Percentiles rank a stretch among this genome's conserved stretches.
phyloP scores from a whole-genome alignment of 2,329 filamentous ascomycete species.

The Colletotrichum australisinense region DNA sequence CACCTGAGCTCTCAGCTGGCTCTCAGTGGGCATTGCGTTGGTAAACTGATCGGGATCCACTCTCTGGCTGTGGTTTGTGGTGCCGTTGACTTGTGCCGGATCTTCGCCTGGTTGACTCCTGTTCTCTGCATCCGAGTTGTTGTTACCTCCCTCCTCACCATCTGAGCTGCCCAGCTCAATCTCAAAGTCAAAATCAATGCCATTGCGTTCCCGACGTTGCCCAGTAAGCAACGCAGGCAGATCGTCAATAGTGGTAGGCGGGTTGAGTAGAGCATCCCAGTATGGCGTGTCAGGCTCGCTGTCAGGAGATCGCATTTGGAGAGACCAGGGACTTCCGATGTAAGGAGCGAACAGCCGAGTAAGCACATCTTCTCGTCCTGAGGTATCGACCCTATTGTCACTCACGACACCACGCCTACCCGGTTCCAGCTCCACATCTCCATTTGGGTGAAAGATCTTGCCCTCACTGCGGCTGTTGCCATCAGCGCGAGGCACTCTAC shows the following conservation, averaged over 20 bases:
- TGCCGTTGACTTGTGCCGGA: slow-evolving; percentile 10
- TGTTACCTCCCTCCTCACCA: slow-evolving; percentile 40
- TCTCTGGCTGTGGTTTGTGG: slow-evolving; percentile 14
- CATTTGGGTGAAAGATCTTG: slow-evolving; percentile 71
- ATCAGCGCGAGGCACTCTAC: slow-evolving; percentile 73
- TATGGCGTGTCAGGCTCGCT: slow-evolving; percentile 52
- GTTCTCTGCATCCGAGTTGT: slow-evolving; percentile 42
- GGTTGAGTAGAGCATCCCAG: slow-evolving; percentile 57
- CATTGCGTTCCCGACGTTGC: slow-evolving; percentile 36
- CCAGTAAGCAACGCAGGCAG: slow-evolving; percentile 52
- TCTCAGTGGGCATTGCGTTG: slow-evolving; percentile 50
- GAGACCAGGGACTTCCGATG: slow-evolving; percentile 38
- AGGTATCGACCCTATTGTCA: slow-evolving; percentile 69
- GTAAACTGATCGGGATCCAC: slow-evolving; percentile 43
- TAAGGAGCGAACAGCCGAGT: slow-evolving; percentile 59
- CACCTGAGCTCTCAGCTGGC: slow-evolving; percentile 52
- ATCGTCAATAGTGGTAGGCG: slow-evolving; percentile 56
- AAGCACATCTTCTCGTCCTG: slow-evolving; percentile 71
- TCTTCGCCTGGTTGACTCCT: slow-evolving; percentile 17
- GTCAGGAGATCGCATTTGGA: slow-evolving; percentile 42
- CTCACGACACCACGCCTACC: slow-evolving; percentile 67
- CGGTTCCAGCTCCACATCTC: slow-evolving; percentile 73
- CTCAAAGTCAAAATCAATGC: slow-evolving; percentile 34
- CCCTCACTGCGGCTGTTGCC: slow-evolving; percentile 71
- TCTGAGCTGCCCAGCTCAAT: slow-evolving; percentile 36